Evolutionary conservation across 345 rosid species (phyloP).

Genomic region (Raphanus sativus): DNA sequence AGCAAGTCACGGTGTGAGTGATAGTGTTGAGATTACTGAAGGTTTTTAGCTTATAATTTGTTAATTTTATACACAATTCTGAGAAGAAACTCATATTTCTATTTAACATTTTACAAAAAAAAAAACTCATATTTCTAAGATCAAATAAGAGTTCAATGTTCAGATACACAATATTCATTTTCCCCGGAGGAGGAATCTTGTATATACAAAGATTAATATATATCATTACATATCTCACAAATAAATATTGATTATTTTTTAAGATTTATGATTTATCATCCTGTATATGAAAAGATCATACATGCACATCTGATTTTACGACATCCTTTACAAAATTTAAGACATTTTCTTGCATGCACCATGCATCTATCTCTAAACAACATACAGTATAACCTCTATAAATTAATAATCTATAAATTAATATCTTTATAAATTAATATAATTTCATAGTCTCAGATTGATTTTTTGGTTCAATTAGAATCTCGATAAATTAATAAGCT

Average conservation of each 20-base stretch:
- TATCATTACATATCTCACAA: background rate
- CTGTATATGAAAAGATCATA: background rate
- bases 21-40: slow-evolving; percentile 9
- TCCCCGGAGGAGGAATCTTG: background rate
- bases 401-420: too few relatives aligned
- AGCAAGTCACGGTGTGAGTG: slow-evolving; percentile 6
- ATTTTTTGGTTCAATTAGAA: too few relatives aligned
- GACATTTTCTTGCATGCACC: too few relatives aligned
- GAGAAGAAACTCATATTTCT: background rate
- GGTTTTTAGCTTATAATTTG: slow-evolving; percentile 12
- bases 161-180: background rate
- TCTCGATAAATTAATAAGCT: too few relatives aligned
- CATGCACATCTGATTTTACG: background rate
- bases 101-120: too few relatives aligned
- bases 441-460: too few relatives aligned
- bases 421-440: too few relatives aligned
- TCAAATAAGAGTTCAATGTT: background rate
- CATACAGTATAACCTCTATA: too few relatives aligned
- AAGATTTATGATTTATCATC: background rate
- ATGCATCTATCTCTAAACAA: background rate
- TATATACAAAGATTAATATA: background rate
- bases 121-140: background rate
- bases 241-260: background rate
- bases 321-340: background rate
- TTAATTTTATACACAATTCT: background rate